Evolutionary conservation across 805 yeast genomes (phyloP).

Genomic region (Metschnikowia reukaufii): DNA sequence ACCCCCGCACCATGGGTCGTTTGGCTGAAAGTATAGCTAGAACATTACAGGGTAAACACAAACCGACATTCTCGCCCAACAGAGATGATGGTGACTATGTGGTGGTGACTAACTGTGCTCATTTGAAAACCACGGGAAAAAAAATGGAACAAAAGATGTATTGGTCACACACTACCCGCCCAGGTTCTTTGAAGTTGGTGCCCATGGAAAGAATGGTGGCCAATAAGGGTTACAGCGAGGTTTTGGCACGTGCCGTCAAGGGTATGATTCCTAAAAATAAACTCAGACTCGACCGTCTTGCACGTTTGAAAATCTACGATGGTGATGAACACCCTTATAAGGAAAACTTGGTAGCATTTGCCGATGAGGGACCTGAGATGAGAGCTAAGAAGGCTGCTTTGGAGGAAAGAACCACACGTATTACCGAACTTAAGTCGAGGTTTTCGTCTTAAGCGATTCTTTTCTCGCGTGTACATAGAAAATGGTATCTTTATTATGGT

Average conservation of each 20-base stretch:
- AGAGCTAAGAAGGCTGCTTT: slow-evolving; percentile 42
- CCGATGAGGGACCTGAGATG: slow-evolving; percentile 66
- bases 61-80: slow-evolving; percentile 74
- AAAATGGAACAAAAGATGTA: slow-evolving; percentile 79
- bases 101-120: slow-evolving; percentile 89
- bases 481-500: neutral
- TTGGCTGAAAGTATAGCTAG: slow-evolving; percentile 86
- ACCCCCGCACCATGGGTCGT: slow-evolving; percentile 85
- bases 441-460: slow-evolving; percentile 24
- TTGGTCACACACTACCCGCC: slow-evolving; percentile 86
- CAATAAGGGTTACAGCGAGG: slow-evolving; percentile 86
- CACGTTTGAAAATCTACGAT: slow-evolving; percentile 82
- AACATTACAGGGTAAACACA: slow-evolving; percentile 94
- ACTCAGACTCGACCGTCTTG: slow-evolving; percentile 73
- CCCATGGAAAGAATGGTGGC: slow-evolving; percentile 76
- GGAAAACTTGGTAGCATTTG: slow-evolving; percentile 79
- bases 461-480: slow-evolving; percentile 11
- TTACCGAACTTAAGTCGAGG: slow-evolving; percentile 36
- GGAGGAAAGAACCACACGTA: slow-evolving; percentile 32
- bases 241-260: slow-evolving; percentile 82
- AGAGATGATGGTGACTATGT: slow-evolving; percentile 95
- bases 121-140: slow-evolving; percentile 79
- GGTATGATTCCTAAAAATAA: slow-evolving; percentile 96
- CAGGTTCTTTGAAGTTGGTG: slow-evolving; percentile 82
- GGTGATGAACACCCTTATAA: slow-evolving; percentile 87